These are phyloP conservation scores for Euphorbia peplus DNA, from an alignment of 345 rosid species.

Conservation along the genomic window DNA sequence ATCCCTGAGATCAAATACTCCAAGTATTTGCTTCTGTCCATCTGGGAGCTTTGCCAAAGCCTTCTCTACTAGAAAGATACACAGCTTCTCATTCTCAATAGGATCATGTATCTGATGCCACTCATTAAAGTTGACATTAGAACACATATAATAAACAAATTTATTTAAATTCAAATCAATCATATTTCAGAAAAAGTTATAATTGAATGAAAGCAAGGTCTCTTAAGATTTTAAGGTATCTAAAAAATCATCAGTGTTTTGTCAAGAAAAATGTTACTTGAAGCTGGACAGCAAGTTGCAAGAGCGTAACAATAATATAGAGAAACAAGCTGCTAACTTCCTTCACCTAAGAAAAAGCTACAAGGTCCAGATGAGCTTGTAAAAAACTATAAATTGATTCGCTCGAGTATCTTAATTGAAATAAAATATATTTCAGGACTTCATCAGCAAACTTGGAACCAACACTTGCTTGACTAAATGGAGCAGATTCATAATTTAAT, in stretches of 20 bases:
- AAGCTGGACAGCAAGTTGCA: background rate
- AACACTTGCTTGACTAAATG: background rate
- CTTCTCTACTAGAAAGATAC: constrained; percentile 68
- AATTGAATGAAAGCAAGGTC: background rate
- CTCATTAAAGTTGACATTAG: constrained; percentile 8
- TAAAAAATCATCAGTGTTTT: background rate
- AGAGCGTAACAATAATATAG: background rate
- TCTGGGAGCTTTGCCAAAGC: constrained; percentile 69
- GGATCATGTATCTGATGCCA: constrained; percentile 58
- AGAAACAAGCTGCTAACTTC: background rate
- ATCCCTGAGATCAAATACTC: constrained; percentile 73
- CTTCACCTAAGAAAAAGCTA: background rate
- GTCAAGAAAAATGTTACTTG: background rate
- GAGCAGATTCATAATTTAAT: background rate
- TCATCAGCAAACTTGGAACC: background rate
- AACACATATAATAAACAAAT: constrained; percentile 9
- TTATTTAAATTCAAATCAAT: background rate
- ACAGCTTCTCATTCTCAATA: constrained; percentile 69
- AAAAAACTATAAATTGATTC: background rate
- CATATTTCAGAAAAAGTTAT: background rate
- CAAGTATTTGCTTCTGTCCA: constrained; percentile 72
- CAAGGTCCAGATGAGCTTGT: background rate
- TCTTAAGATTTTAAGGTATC: background rate
- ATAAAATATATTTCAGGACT: background rate
- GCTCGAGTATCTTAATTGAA: too few species aligned